phyloP scores from a whole-genome alignment of 371 early-diverging fungal genomes.

The Mortierella sp. region DNA sequence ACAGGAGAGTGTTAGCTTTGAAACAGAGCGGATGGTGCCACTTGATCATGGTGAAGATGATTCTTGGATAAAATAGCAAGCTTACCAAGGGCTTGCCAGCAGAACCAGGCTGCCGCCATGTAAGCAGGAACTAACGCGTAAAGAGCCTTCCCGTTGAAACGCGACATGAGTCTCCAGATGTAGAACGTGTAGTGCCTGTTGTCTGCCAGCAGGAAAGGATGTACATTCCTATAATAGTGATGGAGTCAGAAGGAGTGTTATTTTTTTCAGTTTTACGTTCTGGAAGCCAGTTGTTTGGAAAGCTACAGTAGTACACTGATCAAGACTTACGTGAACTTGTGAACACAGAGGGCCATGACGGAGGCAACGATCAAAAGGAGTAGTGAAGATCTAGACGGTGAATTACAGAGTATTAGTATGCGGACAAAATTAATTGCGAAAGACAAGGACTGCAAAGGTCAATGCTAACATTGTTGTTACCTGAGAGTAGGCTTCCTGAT shows the following conservation, averaged over 20 bases:
- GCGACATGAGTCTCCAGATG: slow-evolving; percentile 88
- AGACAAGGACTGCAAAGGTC: not conserved
- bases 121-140: slow-evolving; percentile 83
- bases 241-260: not conserved
- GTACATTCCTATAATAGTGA: slow-evolving; percentile 75
- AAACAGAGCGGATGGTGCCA: no score
- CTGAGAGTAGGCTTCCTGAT: slow-evolving; percentile 48
- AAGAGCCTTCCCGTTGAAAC: slow-evolving; percentile 65
- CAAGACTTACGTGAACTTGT: slow-evolving; percentile 70
- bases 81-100: slow-evolving; percentile 62
- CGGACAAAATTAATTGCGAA: slow-evolving; percentile 17
- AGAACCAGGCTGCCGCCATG: slow-evolving; percentile 63
- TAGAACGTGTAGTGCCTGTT: slow-evolving; percentile 98
- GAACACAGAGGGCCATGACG: slow-evolving; percentile 57
- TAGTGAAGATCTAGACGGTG: slow-evolving; percentile 41
- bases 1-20: not conserved
- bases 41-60: not conserved
- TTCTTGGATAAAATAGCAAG: not conserved
- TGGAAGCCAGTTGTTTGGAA: not conserved
- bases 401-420: not conserved
- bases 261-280: not conserved
- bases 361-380: slow-evolving; percentile 4
- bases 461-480: not conserved
- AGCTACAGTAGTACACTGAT: not conserved
- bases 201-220: slow-evolving; percentile 95